A percentile compares a stretch with the other conserved stretches of the same genome.
These are phyloP conservation scores for Lyophyllum shimeji DNA, from an alignment of 768 basidiomycete species.

Conservation along the genomic window DNA sequence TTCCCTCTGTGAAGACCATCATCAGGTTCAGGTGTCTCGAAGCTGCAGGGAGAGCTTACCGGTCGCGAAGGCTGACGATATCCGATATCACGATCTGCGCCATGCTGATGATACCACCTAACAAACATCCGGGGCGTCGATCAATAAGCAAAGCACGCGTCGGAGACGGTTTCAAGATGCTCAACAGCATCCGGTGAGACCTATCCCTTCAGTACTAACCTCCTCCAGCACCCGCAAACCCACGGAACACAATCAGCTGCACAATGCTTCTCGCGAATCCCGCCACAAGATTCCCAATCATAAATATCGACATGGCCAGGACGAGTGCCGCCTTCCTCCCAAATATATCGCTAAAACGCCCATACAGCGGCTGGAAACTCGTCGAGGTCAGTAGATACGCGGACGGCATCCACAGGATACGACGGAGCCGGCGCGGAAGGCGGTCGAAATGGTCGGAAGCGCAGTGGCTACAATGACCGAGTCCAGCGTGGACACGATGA, in stretches of 20 bases:
- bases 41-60: conserved; percentile 31
- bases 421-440: conserved; percentile 64
- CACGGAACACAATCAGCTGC: conserved; percentile 69
- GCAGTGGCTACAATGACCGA: conserved; percentile 76
- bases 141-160: no score
- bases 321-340: conserved; percentile 62
- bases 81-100: conserved; percentile 73
- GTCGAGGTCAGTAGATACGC: conserved; percentile 69
- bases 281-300: conserved; percentile 64
- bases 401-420: conserved; percentile 73
- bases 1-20: conserved; percentile 48
- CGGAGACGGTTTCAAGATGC: no score
- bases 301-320: conserved; percentile 59
- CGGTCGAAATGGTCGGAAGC: conserved; percentile 65
- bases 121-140: neutral
- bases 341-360: conserved; percentile 66
- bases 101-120: conserved; percentile 65
- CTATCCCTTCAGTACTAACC: conserved; percentile 26
- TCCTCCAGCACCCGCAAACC: conserved; percentile 68
- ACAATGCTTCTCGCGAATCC: conserved; percentile 66
- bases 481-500: conserved; percentile 62
- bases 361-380: conserved; percentile 60
- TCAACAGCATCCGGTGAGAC: neutral
- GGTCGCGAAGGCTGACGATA: conserved; percentile 66
- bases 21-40: neutral